Base-by-base conservation (phyloP, 2,329 filamentous ascomycete species). In the Sporothrix inflata region DNA sequence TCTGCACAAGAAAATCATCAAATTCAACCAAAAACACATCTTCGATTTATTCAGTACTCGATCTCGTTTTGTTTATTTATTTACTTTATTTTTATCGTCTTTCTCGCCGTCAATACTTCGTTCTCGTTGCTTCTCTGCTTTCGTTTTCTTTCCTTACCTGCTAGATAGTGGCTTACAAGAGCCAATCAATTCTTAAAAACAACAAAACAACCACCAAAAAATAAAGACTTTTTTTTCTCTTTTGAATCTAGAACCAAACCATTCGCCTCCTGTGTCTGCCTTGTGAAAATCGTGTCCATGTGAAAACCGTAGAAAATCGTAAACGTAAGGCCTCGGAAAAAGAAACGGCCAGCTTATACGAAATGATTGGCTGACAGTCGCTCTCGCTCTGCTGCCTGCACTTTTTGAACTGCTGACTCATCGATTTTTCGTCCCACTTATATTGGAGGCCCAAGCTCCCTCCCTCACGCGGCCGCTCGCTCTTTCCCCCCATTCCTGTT, bases 401-500 rank as follows among this genome's bases (percentile, higher is more conserved):
- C 12, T 27, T 16, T 30, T 12, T 19, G n/a, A 6, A 6, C 21
- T 16, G 38, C 38, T 69, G 67, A 69, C 47, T 69, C 34, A 69
- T 69, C 67, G 5, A 47, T n/a, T 12, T 2, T 40, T 1, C 4
- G 66, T 3, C 12, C 66, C 66, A 55, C 66, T 27, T 65, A 16
- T 45, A 45, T 65, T 38, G 24, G 24, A 49, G 63, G 42, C 63
- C 63, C 42, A 66, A 65, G 61, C 61, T 65, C 61, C 61, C 61
- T 65, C 61, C 61, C 40, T 65, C 61, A 24, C 38, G 9, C 34
- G n/a, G 34, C n/a, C 57, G 34, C 57, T 63, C 34, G 38, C 40
- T 65, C 60, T 9, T 27, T 65, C 60, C 60, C 30, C 53, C 66
- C 51, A 61, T 53, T 40, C 42, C 65, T 65, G 71, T 72, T 72